These are phyloP conservation scores for Cylindrodendrum hubeiense DNA, from an alignment of 2,329 filamentous ascomycete genomes.

Conservation along the genomic window DNA sequence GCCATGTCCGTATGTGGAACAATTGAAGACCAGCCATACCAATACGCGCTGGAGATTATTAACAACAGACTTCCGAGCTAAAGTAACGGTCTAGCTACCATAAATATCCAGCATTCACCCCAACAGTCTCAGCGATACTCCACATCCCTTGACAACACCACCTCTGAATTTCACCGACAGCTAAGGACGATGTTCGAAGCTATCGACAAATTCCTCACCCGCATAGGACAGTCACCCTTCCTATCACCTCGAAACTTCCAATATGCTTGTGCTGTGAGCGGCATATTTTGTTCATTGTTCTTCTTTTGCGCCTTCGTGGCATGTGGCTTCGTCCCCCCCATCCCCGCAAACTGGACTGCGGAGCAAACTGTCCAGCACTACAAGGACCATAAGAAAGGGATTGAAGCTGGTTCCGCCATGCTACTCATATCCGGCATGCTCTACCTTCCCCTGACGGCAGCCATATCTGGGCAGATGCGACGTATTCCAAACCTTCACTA, in stretches of 20 bases:
- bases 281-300: background rate
- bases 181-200: no score
- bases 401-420: constrained; percentile 8
- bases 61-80: no score
- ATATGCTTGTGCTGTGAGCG: background rate
- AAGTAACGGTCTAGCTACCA: no score
- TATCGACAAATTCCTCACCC: background rate
- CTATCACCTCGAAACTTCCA: background rate
- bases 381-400: constrained; percentile 4
- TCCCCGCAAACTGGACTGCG: background rate
- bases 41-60: no score
- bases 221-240: background rate
- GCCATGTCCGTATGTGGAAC: no score
- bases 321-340: constrained; percentile 3
- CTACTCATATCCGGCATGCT: constrained; percentile 1
- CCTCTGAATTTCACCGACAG: no score
- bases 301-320: constrained; percentile 7
- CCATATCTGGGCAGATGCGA: constrained; percentile 12
- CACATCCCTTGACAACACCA: no score
- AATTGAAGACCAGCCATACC: no score
- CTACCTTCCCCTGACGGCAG: constrained; percentile 11
- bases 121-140: no score
- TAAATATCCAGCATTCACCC: no score
- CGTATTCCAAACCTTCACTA: constrained; percentile 12
- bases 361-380: constrained; percentile 5